phyloP scores from a whole-genome alignment of 495 filamentous ascomycete genomes.

The Gamarada debralockiae region DNA sequence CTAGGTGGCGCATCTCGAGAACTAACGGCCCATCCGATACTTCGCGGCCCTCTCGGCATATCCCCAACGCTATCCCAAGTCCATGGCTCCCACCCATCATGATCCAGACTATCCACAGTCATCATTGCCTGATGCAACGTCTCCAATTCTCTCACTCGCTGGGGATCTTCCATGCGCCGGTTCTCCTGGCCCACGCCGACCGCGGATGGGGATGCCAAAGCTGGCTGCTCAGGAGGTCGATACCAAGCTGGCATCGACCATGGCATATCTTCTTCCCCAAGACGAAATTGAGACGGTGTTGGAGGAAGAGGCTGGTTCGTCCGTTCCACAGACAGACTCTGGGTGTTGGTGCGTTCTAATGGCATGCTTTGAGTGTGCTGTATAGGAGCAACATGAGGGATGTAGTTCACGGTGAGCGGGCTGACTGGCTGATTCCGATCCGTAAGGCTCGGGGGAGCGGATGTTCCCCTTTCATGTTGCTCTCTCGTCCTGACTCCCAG shows the following conservation, averaged over 20 bases:
- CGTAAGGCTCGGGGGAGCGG: slow-evolving; percentile 6
- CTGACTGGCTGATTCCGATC: slow-evolving; percentile 7
- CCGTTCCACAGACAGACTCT: slow-evolving; percentile 2
- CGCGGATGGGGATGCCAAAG: slow-evolving; percentile 1
- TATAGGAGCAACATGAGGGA: neutral
- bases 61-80: slow-evolving; percentile 20
- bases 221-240: neutral
- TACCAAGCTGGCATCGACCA: slow-evolving; percentile 24
- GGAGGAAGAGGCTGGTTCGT: slow-evolving; percentile 20
- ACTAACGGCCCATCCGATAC: slow-evolving; percentile 26
- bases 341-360: slow-evolving; percentile 5
- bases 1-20: slow-evolving; percentile 5
- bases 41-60: slow-evolving; percentile 17
- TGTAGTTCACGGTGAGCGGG: neutral
- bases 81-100: slow-evolving; percentile 21
- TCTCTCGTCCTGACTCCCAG: slow-evolving; percentile 1
- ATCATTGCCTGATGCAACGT: slow-evolving; percentile 50
- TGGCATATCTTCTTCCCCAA: slow-evolving; percentile 24
- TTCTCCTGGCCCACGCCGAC: slow-evolving; percentile 7
- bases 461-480: slow-evolving; percentile 9
- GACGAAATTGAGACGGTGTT: slow-evolving; percentile 23
- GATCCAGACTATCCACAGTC: slow-evolving; percentile 40
- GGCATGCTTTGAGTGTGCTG: too few relatives aligned
- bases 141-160: slow-evolving; percentile 37
- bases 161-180: slow-evolving; percentile 19